Base-by-base conservation (phyloP, 805 yeast species). In the Nematodospora valgi region DNA sequence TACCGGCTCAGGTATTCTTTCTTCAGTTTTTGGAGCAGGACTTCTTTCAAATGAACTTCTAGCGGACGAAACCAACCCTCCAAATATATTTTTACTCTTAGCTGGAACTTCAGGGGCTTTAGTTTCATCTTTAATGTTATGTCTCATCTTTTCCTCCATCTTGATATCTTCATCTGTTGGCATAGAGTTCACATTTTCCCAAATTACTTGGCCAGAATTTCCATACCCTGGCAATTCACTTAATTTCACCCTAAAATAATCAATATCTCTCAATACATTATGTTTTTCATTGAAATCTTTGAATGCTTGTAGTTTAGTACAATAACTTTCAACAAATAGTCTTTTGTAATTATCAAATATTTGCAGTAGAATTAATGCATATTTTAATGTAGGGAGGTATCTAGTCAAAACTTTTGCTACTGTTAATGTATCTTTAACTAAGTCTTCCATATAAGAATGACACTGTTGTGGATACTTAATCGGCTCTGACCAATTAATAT, bases 381-480 rank as follows among this genome's bases (percentile, higher is more conserved):
- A 69, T 37, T 75, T 76, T 12, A 58, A 43, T 32, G 68, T 68
- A 0, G 83, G 77, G 25, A 83, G 58, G 48, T 79, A 78, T 40
- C 75, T 72, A 26, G 69, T 70, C 18, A 82, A 62, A 5, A 80
- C 81, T 40, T 76, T 72, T 2, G 79, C 65, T 18, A 84, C 78
- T 0, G 83, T 77, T n/a, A 68, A 48, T 0, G 86, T 79, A 39
- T 83, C 88, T 43, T 76, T 79, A 29, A 81, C 80, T 25, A 83
- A 55, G 2, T 71, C 69, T 38, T 72, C 79, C 85, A 83, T 81
- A 49, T 80, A 83, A 22, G 55, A 62, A 49, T 80, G 82, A 28
- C 78, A 77, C 34, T 70, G 74, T 10, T 62, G 68, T 2, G 71
- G 63, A 6, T 58, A 62, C 6, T 58, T 52, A 3, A 67, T 38